Evolutionary conservation across 257 asterid genomes (phyloP), one percentile per base, ranked within the genome.

Genomic region (Capsicum pubescens): DNA sequence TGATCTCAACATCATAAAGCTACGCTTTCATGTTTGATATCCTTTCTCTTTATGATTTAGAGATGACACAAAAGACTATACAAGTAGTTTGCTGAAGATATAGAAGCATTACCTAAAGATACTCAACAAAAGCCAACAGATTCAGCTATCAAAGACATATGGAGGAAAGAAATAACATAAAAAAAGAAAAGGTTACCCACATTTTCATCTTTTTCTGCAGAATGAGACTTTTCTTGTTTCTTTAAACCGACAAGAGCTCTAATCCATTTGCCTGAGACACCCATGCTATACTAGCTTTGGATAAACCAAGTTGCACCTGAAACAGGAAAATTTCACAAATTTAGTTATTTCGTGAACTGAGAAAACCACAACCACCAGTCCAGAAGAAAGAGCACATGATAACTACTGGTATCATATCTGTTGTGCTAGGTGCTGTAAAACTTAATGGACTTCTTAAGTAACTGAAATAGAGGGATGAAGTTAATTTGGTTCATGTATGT

Each of bases 261-360:
- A 86, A 94, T 89, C 99, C 99, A 96, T 88, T 94, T 96, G 90
- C 93, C 93, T 42, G 99, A 83, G 79, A 93, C 93, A 79, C 98
- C 99, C 99, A 96, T 96, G 83, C 87, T 61, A 82, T 60, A 83
- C 78, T 52, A 14, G 83, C 69, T 84, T 57, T 42, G 72, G 85
- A 35, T 68, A 42, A 44, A 80, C 82, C 86, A 84, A 76, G 71
- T 50, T 81, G 87, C 66, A 87, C 90, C 97, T 94, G 93, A 35
- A 86, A 88, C 81, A 84, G 81, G 13, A 86, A 79, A 79, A 85
- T 61, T 80, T 80, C 14, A 84, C 59, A 7, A 15, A 84, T 81
- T 84, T 46, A 84, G 81, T 55, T 84, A n/a, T 79, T 74, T 68
- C 16, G 74, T 60, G 59, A 36, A 19, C 82, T 57, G 56, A 13